A percentile compares a stretch with the other conserved stretches of the same genome.
Conservation (phyloP, 495 filamentous ascomycete genomes). For the Aspergillus ellipticus region DNA sequence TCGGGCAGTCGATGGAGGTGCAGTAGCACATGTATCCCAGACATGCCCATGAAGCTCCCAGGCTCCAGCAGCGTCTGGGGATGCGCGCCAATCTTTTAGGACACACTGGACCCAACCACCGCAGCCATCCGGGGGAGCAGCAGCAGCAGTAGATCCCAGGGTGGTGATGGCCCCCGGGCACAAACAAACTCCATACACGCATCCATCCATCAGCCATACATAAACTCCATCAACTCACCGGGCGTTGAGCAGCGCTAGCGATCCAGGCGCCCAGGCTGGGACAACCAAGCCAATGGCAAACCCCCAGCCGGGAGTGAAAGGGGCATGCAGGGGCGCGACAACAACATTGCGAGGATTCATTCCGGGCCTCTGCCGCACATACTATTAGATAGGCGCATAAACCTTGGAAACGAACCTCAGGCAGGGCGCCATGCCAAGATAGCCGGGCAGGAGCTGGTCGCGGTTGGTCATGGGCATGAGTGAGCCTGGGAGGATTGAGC, state of each 20-base stretch:
- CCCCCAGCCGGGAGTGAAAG: neutral
- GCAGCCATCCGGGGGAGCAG: neutral
- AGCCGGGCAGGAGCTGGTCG: too few relatives aligned
- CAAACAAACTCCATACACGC: too few relatives aligned
- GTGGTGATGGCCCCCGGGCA: too few relatives aligned
- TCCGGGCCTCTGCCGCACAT: neutral
- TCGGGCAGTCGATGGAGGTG: neutral
- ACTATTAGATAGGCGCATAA: neutral
- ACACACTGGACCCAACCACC: neutral
- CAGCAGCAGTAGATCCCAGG: neutral
- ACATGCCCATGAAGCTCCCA: neutral
- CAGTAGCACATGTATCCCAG: neutral
- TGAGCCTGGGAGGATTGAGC: too few relatives aligned
- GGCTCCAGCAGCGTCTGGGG: neutral
- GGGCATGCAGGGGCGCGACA: slow-evolving; percentile 5
- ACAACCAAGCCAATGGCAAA: too few relatives aligned
- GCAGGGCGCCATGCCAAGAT: too few relatives aligned
- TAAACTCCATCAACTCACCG: too few relatives aligned
- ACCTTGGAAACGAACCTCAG: neutral
- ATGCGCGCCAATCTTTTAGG: neutral
- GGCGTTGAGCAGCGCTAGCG: too few relatives aligned
- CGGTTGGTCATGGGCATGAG: too few relatives aligned
- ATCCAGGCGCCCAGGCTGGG: too few relatives aligned
- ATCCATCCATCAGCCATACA: too few relatives aligned
- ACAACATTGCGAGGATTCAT: slow-evolving; percentile 6